Evolutionary conservation across 495 filamentous ascomycete genomes (phyloP), one percentile per base, ranked within the genome.

Genomic region (Margaritispora aquatica): DNA sequence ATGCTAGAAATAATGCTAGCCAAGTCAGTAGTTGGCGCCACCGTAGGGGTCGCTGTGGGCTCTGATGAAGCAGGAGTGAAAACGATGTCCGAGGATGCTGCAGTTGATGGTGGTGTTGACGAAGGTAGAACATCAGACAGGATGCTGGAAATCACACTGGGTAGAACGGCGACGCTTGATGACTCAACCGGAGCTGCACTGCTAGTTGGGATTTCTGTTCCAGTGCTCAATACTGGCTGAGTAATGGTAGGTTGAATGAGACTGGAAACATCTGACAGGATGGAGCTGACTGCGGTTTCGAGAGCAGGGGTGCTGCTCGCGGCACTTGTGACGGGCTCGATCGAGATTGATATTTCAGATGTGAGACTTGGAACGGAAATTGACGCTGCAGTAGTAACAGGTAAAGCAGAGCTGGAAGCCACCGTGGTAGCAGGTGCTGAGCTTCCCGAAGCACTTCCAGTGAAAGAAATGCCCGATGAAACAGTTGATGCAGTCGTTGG

Each of bases 401-500:
- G n/a, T n/a, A n/a, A n/a, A n/a, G n/a, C 13, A 8, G 24, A 31
- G 9, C 21, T 19, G 26, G 51, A 26, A 15, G 23, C 51, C 5
- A 2, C 48, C 15, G 51, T 54, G 10, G 54, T n/a, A 23, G 52
- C 31, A 51, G 55, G 36, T 15, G 21, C 57, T 52, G 55, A 41
- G 57, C 4, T 47, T 34, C 56, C 31, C 20, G 20, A 57, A 38
- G 64, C 59, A 7, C 54, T 57, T 26, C 24, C 23, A 13, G 60
- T 55, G 46, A 65, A 54, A 20, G 54, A 59, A 38, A 56, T 61
- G 11, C 61, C 34, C 17, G 60, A 57, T 24, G 67, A 29, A 23
- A 41, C 52, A 54, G 56, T 61, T 3, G 67, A 46, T 26, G 61
- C 57, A 26, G 58, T 23, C n/a, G 56, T 47, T 61, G 65, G 4